A percentile compares a stretch with the other conserved stretches of the same genome.
phyloP scores from a whole-genome alignment of 2,329 filamentous ascomycete genomes.

The Lithohypha guttulata region DNA sequence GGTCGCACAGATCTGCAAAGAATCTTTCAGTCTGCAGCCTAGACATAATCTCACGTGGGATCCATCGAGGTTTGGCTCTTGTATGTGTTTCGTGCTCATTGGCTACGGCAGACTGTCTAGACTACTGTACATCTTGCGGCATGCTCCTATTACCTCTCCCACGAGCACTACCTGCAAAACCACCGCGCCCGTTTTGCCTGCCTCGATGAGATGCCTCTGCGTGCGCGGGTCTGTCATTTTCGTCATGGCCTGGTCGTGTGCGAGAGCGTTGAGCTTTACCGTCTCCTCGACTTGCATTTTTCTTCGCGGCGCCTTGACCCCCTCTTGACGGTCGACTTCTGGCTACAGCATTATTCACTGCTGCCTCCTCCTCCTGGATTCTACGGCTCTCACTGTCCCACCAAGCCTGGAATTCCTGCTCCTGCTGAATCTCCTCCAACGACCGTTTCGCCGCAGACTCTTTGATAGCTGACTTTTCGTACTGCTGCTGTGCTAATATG shows the following conservation, averaged over 20 bases:
- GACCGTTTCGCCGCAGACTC: slow-evolving; percentile 77
- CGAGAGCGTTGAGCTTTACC: no score
- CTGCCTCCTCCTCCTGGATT: slow-evolving; percentile 52
- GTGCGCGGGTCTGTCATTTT: no score
- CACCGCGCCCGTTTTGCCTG: slow-evolving; percentile 9
- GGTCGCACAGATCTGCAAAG: slow-evolving; percentile 5
- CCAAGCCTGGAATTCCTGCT: slow-evolving; percentile 95
- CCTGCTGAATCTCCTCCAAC: slow-evolving; percentile 87
- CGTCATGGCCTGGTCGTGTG: no score
- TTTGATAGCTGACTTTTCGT: slow-evolving; percentile 69
- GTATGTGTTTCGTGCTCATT: no score
- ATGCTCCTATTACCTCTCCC: no score
- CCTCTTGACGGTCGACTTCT: slow-evolving; percentile 31
- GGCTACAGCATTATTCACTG: slow-evolving; percentile 13
- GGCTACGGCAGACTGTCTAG: no score
- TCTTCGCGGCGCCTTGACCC: no score
- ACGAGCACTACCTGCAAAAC: not conserved
- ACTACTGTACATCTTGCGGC: no score
- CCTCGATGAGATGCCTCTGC: no score
- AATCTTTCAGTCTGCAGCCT: not conserved
- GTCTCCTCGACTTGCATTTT: no score
- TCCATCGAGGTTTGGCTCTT: no score
- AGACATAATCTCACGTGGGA: no score
- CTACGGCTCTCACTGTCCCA: slow-evolving; percentile 78
- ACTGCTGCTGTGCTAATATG: slow-evolving; percentile 77